Evolutionary conservation across 192 early-diverging fungal species (phyloP).

Genomic region (Funneliformis geosporum): DNA sequence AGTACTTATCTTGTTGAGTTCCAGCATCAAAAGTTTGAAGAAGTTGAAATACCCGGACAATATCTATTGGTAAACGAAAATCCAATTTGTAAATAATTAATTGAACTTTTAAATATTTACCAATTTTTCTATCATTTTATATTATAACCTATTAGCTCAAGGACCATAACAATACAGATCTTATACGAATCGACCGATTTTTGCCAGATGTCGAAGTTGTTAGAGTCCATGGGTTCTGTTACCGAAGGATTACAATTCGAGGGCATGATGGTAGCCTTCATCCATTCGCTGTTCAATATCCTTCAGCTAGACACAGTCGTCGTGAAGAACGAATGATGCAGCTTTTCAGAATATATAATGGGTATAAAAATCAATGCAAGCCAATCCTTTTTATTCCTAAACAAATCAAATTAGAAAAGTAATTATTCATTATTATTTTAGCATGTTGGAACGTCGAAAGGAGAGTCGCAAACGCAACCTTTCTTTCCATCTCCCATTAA

Average conservation of each 20-base stretch:
- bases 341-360: constrained; percentile 90
- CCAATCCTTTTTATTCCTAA: background rate
- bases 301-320: constrained; percentile 82
- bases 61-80: constrained; percentile 71
- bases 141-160: constrained; percentile 34
- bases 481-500: constrained; percentile 83
- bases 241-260: constrained; percentile 80
- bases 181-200: constrained; percentile 95
- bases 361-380: constrained; percentile 35
- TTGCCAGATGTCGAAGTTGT: constrained; percentile 87
- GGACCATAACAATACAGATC: constrained; percentile 82
- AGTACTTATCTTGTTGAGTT: constrained; percentile 96
- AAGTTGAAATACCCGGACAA: constrained; percentile 98
- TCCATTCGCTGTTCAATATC: constrained; percentile 94
- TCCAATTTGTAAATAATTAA: background rate
- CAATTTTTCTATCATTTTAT: too few species aligned
- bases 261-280: constrained; percentile 89
- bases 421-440: constrained; percentile 13
- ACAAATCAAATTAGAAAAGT: background rate
- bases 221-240: constrained; percentile 71
- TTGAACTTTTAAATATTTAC: too few species aligned
- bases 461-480: constrained; percentile 82
- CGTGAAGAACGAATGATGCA: constrained; percentile 96
- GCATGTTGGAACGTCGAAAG: constrained; percentile 76
- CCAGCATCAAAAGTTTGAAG: constrained; percentile 98